These are phyloP conservation scores for Microstegium vimineum DNA, from an alignment of 176 grass and related monocot genomes.

Conservation along the genomic window DNA sequence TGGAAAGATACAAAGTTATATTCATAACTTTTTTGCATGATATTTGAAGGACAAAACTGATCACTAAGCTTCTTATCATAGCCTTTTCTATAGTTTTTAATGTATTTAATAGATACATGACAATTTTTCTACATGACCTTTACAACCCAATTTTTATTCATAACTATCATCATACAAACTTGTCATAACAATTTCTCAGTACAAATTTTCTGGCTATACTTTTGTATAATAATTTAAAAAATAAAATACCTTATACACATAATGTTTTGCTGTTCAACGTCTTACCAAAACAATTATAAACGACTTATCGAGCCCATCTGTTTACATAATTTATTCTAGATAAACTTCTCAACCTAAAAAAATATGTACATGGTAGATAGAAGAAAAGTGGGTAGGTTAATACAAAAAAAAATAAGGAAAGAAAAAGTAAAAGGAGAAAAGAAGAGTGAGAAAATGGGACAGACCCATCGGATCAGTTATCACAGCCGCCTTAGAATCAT, in stretches of 20 bases:
- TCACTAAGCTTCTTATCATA: not conserved
- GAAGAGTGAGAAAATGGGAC: not conserved
- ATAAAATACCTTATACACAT: not conserved
- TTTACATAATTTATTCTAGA: not conserved
- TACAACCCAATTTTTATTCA: not conserved
- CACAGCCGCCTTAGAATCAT: not conserved
- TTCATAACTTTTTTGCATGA: not conserved
- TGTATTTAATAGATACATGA: not conserved
- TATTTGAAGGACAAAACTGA: not conserved
- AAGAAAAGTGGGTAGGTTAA: not conserved
- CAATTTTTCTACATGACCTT: not conserved
- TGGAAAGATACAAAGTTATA: not conserved
- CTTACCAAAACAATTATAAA: not conserved
- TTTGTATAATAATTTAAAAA: not conserved
- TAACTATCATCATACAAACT: not conserved
- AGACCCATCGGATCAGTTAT: too few species aligned
- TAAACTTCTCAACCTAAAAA: not conserved
- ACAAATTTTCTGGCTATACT: not conserved
- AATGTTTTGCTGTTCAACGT: not conserved
- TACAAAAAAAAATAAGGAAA: not conserved
- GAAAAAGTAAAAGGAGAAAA: not conserved
- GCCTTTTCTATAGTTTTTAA: not conserved
- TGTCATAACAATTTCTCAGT: not conserved
- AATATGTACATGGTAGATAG: not conserved
- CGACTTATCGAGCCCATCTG: not conserved